A percentile compares a stretch with the other conserved stretches of the same genome.
Conservation (phyloP, 805 yeast species). For the Candida ascalaphidarum region DNA sequence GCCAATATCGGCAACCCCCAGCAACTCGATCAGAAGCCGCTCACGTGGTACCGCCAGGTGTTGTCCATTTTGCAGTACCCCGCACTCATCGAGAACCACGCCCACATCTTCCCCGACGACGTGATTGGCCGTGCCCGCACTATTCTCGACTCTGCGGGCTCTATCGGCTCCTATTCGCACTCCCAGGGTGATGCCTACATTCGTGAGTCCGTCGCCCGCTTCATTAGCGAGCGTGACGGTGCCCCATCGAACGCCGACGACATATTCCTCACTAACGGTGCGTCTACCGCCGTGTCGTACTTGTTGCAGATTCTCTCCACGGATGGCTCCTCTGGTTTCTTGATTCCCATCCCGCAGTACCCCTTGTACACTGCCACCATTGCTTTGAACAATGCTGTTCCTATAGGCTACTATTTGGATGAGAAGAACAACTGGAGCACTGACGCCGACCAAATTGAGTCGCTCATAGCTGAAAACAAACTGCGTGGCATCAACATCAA, state of each 20-base stretch:
- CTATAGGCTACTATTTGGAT: conserved; percentile 79
- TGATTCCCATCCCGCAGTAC: conserved; percentile 97
- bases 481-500: conserved; percentile 54
- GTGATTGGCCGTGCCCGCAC: conserved; percentile 62
- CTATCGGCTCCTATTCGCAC: conserved; percentile 92
- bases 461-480: conserved; percentile 39
- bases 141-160: conserved; percentile 57
- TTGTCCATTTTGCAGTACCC: conserved; percentile 84
- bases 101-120: conserved; percentile 47
- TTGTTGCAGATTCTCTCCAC: conserved; percentile 62
- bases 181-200: conserved; percentile 79
- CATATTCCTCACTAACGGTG: conserved; percentile 86
- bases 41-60: conserved; percentile 93
- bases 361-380: conserved; percentile 95
- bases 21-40: conserved; percentile 88
- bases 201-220: conserved; percentile 73
- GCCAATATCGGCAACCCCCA: conserved; percentile 98
- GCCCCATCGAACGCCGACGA: conserved; percentile 53
- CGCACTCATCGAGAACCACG: conserved; percentile 16
- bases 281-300: conserved; percentile 86
- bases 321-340: conserved; percentile 62
- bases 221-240: conserved; percentile 75
- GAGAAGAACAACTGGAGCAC: conserved; percentile 83
- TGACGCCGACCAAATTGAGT: conserved; percentile 54
- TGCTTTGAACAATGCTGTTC: conserved; percentile 72